These are phyloP conservation scores for Stachybotrys chartarum DNA, from an alignment of 2,329 filamentous ascomycete genomes.

Conservation along the genomic window DNA sequence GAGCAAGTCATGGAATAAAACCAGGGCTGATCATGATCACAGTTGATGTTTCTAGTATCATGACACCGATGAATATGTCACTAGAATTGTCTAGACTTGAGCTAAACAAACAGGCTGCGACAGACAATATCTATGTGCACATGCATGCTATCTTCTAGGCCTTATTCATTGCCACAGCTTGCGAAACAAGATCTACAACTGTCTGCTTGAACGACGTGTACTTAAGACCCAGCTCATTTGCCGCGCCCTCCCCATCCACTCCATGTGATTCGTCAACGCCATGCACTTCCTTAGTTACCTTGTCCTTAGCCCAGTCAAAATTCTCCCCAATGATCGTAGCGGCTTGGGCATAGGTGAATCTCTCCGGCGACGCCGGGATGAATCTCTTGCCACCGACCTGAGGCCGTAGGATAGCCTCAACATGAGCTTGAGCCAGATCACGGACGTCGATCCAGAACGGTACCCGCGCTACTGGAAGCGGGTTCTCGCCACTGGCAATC, in stretches of 20 bases:
- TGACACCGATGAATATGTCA: too few species aligned
- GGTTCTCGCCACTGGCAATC: conserved; percentile 24
- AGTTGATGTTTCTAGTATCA: too few species aligned
- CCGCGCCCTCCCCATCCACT: conserved; percentile 33
- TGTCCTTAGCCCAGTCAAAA: conserved; percentile 27
- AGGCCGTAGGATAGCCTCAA: conserved; percentile 28
- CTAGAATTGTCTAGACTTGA: too few species aligned
- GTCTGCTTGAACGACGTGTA: conserved; percentile 28
- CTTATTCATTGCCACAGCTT: conserved; percentile 1
- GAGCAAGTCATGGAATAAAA: too few species aligned
- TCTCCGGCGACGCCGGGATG: conserved; percentile 30
- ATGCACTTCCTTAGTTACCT: conserved; percentile 24
- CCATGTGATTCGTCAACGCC: conserved; percentile 28
- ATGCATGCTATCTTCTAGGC: not conserved
- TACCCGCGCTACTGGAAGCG: conserved; percentile 29
- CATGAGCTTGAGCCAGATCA: conserved; percentile 36
- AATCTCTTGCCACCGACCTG: conserved; percentile 32
- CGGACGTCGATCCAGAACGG: conserved; percentile 39
- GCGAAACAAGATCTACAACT: conserved; percentile 24
- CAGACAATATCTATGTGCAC: too few species aligned
- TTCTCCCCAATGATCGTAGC: conserved; percentile 31
- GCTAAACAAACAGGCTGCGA: too few species aligned
- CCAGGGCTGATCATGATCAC: too few species aligned
- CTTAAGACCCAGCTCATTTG: conserved; percentile 28
- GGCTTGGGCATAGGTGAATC: conserved; percentile 37